A percentile compares a stretch with the other conserved stretches of the same genome.
Conservation (phyloP, 2,329 filamentous ascomycete species). For the Stagonosporopsis rhizophila region DNA sequence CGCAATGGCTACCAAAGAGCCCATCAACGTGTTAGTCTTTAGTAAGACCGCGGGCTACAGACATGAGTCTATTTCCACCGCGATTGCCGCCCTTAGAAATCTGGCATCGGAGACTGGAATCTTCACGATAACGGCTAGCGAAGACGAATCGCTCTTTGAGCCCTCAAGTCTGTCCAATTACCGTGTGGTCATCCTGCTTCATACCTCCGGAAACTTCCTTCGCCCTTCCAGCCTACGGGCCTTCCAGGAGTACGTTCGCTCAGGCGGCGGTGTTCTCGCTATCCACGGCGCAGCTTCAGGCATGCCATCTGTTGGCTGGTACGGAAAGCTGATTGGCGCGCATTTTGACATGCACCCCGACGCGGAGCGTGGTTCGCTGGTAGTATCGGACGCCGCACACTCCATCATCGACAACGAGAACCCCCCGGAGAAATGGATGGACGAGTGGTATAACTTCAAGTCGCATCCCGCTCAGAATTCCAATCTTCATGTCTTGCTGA, state of each 20-base stretch:
- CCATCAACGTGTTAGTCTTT: constrained; percentile 33
- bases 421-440: constrained; percentile 22
- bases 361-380: constrained; percentile 26
- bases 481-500: constrained; percentile 29
- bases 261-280: constrained; percentile 33
- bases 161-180: constrained; percentile 13
- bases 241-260: constrained; percentile 23
- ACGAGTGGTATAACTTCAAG: constrained; percentile 43
- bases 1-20: not conserved
- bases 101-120: constrained; percentile 10
- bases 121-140: constrained; percentile 27
- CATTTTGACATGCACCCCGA: constrained; percentile 38
- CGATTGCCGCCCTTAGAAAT: constrained; percentile 21
- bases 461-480: constrained; percentile 32
- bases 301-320: constrained; percentile 33
- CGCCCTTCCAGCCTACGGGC: constrained; percentile 14
- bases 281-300: constrained; percentile 39
- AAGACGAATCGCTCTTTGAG: constrained; percentile 28
- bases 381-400: constrained; percentile 7
- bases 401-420: not conserved
- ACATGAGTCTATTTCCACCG: constrained; percentile 35
- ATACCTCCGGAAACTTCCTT: constrained; percentile 27
- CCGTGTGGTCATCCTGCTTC: constrained; percentile 26
- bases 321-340: constrained; percentile 31
- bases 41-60: constrained; percentile 38